Conservation (phyloP, 2,329 filamentous ascomycete genomes). For the Tympanopsis confertula region DNA sequence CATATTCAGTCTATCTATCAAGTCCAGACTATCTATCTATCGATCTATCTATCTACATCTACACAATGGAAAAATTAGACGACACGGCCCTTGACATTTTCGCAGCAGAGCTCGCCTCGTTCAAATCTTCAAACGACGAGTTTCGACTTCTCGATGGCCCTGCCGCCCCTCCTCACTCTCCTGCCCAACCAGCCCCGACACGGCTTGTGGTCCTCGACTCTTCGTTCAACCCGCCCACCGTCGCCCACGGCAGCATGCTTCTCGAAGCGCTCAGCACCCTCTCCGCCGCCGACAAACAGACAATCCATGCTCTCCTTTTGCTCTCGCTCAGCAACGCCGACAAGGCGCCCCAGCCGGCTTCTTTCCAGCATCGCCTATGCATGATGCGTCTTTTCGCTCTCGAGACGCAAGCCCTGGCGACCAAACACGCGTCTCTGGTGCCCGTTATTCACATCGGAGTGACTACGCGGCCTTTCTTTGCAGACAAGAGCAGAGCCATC, state of each 20-base stretch:
- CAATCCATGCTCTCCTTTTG: conserved; percentile 31
- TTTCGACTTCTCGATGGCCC: conserved; percentile 2
- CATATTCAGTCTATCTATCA: no score
- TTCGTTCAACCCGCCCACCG: conserved; percentile 58
- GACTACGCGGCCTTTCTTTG: conserved; percentile 63
- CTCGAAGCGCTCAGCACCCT: conserved; percentile 27
- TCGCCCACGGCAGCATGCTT: conserved; percentile 47
- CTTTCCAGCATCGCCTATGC: conserved; percentile 53
- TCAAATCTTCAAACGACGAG: background rate
- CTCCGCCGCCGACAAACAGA: conserved; percentile 5
- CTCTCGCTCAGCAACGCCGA: conserved; percentile 56
- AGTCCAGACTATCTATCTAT: no score
- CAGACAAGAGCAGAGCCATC: conserved; percentile 56
- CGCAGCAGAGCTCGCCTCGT: no score
- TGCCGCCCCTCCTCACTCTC: conserved; percentile 4
- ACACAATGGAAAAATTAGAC: no score
- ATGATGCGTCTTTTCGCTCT: conserved; percentile 62
- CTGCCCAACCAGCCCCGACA: conserved; percentile 9
- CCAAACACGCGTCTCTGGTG: background rate
- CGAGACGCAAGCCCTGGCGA: conserved; percentile 27
- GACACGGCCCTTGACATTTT: no score
- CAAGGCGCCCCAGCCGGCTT: conserved; percentile 54
- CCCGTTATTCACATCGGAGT: conserved; percentile 52
- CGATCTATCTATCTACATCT: no score
- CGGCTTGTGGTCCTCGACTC: conserved; percentile 50